These are phyloP conservation scores for Trametes pubescens DNA, from an alignment of 1,284 basidiomycete species.

Conservation along the genomic window DNA sequence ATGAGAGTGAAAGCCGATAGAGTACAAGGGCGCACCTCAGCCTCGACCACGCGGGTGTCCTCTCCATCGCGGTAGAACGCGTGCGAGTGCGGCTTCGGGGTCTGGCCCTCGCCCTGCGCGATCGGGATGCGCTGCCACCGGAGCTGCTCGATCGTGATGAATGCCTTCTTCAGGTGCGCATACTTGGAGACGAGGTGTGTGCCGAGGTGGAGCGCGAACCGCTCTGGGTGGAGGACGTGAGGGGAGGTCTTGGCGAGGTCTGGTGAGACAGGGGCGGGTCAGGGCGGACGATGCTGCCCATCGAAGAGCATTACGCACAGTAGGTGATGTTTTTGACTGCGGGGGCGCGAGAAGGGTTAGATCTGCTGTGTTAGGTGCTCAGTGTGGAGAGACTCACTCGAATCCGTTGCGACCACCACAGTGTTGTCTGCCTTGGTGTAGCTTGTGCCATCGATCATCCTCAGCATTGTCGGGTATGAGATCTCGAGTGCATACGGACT, in stretches of 20 bases:
- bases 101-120: constrained; percentile 39
- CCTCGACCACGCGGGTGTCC: constrained; percentile 80
- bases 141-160: constrained; percentile 82
- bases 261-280: constrained; percentile 39
- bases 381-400: constrained; percentile 59
- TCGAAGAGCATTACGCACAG: constrained; percentile 54
- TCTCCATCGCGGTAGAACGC: constrained; percentile 91
- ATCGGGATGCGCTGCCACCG: constrained; percentile 85
- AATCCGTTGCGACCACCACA: constrained; percentile 88
- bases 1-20: background rate
- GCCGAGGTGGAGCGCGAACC: constrained; percentile 88
- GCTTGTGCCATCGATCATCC: constrained; percentile 45
- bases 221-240: constrained; percentile 82
- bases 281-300: background rate
- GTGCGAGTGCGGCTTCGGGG: constrained; percentile 73
- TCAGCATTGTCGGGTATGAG: background rate
- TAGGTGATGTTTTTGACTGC: constrained; percentile 94
- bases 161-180: constrained; percentile 78
- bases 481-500: constrained; percentile 25
- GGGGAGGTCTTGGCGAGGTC: constrained; percentile 90
- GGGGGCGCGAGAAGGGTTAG: constrained; percentile 1
- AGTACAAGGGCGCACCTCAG: constrained; percentile 54
- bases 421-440: constrained; percentile 88
- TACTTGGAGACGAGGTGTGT: constrained; percentile 89
- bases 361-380: background rate